These are phyloP conservation scores for Rhodotorula paludigena DNA, from an alignment of 768 basidiomycete species.

Conservation along the genomic window DNA sequence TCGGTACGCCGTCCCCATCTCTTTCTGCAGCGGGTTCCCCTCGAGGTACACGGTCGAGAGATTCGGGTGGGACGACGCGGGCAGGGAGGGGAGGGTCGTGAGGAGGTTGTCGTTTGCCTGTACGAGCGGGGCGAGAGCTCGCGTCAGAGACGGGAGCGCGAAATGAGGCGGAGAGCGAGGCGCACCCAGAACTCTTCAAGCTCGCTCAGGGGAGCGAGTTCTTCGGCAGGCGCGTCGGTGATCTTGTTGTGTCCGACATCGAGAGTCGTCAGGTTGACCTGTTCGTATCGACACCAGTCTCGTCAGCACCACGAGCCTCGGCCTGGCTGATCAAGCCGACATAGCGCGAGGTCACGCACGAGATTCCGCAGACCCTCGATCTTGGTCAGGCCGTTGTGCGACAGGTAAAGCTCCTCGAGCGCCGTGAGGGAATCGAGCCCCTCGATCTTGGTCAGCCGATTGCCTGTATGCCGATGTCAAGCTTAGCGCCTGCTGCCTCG, in stretches of 20 bases:
- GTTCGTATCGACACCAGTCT: neutral
- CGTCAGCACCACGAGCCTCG: no score
- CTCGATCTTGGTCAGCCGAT: conserved; percentile 83
- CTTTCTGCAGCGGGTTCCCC: conserved; percentile 81
- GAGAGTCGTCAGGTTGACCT: conserved; percentile 70
- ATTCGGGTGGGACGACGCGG: conserved; percentile 60
- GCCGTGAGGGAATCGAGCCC: conserved; percentile 65
- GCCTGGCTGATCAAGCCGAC: no score
- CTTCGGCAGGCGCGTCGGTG: conserved; percentile 59
- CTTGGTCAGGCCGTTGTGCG: conserved; percentile 80
- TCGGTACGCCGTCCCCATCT: conserved; percentile 71
- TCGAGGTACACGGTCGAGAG: conserved; percentile 91
- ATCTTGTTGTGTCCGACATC: conserved; percentile 86
- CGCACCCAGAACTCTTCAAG: conserved; percentile 95
- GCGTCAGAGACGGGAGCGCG: neutral
- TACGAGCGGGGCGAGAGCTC: neutral
- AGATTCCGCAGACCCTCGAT: conserved; percentile 82
- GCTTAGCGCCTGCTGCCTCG: fast-evolving
- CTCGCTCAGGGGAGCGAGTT: conserved; percentile 65
- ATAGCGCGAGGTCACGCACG: conserved; percentile 53
- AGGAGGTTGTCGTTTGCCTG: conserved; percentile 88
- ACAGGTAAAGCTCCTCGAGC: conserved; percentile 85
- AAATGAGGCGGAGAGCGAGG: neutral
- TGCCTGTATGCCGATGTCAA: conserved; percentile 51
- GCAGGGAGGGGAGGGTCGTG: conserved; percentile 62